Evolutionary conservation across 2,329 filamentous ascomycete genomes (phyloP), one percentile per base, ranked within the genome.

Genomic region (Tolypocladium cylindrosporum): DNA sequence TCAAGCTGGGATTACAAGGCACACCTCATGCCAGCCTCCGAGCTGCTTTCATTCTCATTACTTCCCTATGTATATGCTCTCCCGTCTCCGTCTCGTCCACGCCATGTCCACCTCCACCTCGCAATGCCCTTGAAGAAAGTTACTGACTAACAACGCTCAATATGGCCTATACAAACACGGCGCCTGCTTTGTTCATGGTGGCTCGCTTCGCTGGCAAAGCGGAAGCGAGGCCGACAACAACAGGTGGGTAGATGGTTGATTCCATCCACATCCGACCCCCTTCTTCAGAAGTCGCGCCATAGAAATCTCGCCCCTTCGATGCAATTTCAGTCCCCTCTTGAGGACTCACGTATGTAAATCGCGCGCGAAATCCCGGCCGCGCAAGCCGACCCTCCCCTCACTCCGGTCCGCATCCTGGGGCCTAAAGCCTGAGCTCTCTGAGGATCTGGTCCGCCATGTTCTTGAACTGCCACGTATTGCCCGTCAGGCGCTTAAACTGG

Each of bases 391-490:
- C 3, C 10, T 11, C 48, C 48, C 10, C 16, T 54, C 51, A 34
- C 21, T 27, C 37, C 24, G 19, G 19, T 9, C 34, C 36, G 21
- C 24, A 10, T 24, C n/a, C n/a, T 14, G 3, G 42, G n/a, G n/a
- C 61, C 77, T 75, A 96, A 62, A 97, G 81, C 69, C 86, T 86
- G 64, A 99, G 76, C 71, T 94, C 91, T 68, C 88, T 85, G 65
- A 99, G 78, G 67, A 99, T 97, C 66, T 91, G 91, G 73, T 96
- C 92, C 41, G 94, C 94, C 91, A 97, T 95, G 68, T 90, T 93
- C 78, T 97, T 96, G 76, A 96, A 99, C 73, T 97, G 92, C 92
- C 93, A 97, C 59, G 94, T 97, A 60, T 95, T 93, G 41, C 94
- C 93, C 58, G 90, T 85, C 64, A 97, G 87, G 70, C 94, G 91